Conservation (phyloP, 2,329 filamentous ascomycete species). For the Mycosphaerella sp. region DNA sequence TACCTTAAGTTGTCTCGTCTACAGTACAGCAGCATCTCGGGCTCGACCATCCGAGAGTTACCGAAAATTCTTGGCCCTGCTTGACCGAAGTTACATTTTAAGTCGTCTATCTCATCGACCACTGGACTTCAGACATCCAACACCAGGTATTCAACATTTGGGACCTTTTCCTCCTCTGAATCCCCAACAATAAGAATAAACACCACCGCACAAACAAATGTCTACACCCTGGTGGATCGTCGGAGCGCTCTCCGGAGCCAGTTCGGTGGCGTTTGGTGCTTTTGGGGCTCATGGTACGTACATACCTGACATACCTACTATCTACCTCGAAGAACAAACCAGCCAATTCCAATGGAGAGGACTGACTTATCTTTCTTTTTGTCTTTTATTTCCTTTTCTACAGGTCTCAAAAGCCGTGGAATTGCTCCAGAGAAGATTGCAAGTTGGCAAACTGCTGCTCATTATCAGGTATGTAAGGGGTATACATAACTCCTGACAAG, state of each 20-base stretch:
- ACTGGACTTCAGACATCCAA: no score
- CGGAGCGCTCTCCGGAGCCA: constrained; percentile 57
- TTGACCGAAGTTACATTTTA: no score
- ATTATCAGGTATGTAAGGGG: constrained; percentile 52
- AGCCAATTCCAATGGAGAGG: neutral
- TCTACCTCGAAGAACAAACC: constrained; percentile 45
- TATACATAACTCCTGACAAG: no score
- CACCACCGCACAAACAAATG: neutral
- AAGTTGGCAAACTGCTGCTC: constrained; percentile 59
- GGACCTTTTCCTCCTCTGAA: no score
- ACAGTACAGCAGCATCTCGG: no score
- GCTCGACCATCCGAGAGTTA: no score
- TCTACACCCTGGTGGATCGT: constrained; percentile 50
- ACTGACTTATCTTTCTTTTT: no score
- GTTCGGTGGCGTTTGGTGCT: constrained; percentile 56
- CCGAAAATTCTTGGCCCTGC: no score
- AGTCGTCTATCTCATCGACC: no score
- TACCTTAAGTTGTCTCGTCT: no score
- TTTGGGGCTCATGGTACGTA: constrained; percentile 57
- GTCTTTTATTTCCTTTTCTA: neutral
- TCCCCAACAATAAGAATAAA: neutral
- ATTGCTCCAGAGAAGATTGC: constrained; percentile 53
- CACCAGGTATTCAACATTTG: no score
- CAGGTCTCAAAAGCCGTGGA: constrained; percentile 35
- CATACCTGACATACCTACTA: no score